Evolutionary conservation across 768 basidiomycete species (phyloP), one percentile per base, ranked within the genome.

Genomic region (Lactarius sp.): DNA sequence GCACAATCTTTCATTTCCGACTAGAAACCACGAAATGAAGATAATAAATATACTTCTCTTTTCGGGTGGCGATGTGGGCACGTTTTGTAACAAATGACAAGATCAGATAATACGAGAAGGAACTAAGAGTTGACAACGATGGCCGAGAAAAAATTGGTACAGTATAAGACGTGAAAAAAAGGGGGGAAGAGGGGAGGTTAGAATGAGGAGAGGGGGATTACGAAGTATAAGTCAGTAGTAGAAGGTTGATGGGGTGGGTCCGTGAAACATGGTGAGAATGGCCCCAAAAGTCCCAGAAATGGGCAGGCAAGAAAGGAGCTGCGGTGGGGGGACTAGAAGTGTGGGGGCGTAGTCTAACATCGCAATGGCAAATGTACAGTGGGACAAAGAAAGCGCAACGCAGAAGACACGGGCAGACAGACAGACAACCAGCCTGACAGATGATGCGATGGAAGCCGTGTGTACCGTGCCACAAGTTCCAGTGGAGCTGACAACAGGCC

Each of bases 161-260:
- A 14, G n/a, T 14, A 37, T 47, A 49, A 13, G 10, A 50, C 8
- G 22, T 5, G 10, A 50, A 60, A 34, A 53, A 18, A 0, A 47
- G 14, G 36, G 27, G 36, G 18, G 27, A 39, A 20, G 27, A n/a
- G 18, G 33, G 10, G 3, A 27, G 33, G 18, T 36, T 20, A 22
- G 18, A 46, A 33, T 14, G 27, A 33, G 49, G 9, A 33, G 49
- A 8, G 12, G 49, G 42, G 14, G 42, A 60, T 46, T 44, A 44
- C 44, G 59, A 60, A 33, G 42, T 46, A 53, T 60, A 60, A 53
- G 20, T 53, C 51, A 60, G 52, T 5, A 33, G 18, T 42, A 44
- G 52, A 20, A 46, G 46, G n/a, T 20, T 10, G 46, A 46, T 46
- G 39, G 31, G 47, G 12, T 59, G 59, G 41, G 58, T 52, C 37